Evolutionary conservation across 208 protist species (phyloP), one percentile per base, ranked within the genome.

Genomic region (Leishmania tropica): DNA sequence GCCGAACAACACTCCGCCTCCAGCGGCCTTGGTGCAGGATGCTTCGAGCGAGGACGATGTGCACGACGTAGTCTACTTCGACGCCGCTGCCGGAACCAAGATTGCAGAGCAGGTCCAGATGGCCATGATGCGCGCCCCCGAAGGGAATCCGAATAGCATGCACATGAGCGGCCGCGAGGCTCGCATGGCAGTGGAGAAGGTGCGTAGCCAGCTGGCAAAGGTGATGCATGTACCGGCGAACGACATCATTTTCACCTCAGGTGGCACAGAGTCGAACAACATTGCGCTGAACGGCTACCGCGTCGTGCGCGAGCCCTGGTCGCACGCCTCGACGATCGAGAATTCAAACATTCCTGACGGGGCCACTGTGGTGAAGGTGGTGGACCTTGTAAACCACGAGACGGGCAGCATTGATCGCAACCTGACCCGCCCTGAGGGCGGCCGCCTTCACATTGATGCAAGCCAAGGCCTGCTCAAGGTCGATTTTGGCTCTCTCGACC

Each of bases 381-480:
- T 96, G 31, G 93, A 96, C 75, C 83, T 95, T 31, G 93, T 96
- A 21, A 94, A 96, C 76, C 93, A 96, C 84, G 93, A 96, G 77
- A 94, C 91, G 37, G 93, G 93, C 53, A 91, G 85, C 75, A 73
- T 96, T 35, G 86, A 86, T 72, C 84, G 84, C 64, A 79, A 85
- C 40, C 83, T 95, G 40, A 77, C 65, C n/a, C 88, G 88, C 47
- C 91, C 90, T 19, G 67, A 81, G 19, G 89, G 86, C 73, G 89
- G 89, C 48, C 89, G 91, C 15, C 87, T 96, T 19, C 93, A 96
- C 87, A 73, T 96, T 7, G 93, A 96, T 79, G 93, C 93, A 3
- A 90, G 88, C 73, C 93, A 96, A 85, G 93, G 79, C 1, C 78
- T 96, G 56, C 75, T 76, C 35, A 96, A 95, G 87, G 53, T 96